Evolutionary conservation across 371 early-diverging fungal genomes (phyloP).

Genomic region (Syncephalastrum racemosum): DNA sequence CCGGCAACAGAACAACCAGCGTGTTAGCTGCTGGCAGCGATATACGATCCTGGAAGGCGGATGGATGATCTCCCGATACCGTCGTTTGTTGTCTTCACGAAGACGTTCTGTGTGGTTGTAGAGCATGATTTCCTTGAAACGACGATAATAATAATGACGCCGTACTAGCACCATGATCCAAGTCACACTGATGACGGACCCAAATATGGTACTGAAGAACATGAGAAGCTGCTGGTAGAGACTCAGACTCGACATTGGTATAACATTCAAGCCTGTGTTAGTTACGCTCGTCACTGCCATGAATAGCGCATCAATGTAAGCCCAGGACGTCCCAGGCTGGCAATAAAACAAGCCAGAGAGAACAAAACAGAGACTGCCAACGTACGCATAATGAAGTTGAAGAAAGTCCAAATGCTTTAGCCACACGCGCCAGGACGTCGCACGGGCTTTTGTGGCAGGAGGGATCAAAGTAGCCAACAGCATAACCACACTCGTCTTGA

Average conservation of each 20-base stretch:
- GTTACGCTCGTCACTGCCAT: constrained; percentile 36
- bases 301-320: constrained; percentile 34
- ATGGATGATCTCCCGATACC: neutral
- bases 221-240: constrained; percentile 32
- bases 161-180: constrained; percentile 38
- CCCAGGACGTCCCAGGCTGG: constrained; percentile 32
- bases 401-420: constrained; percentile 19
- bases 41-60: too few relatives aligned
- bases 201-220: constrained; percentile 27
- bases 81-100: constrained; percentile 22
- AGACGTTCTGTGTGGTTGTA: constrained; percentile 25
- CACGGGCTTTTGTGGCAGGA: too few relatives aligned
- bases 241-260: constrained; percentile 34
- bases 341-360: constrained; percentile 33
- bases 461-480: too few relatives aligned
- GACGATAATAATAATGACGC: constrained; percentile 33
- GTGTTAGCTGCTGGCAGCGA: neutral
- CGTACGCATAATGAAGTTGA: constrained; percentile 35
- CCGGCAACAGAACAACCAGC: neutral
- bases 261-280: constrained; percentile 37
- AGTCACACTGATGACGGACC: constrained; percentile 29
- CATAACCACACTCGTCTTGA: too few relatives aligned
- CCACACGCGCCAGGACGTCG: too few relatives aligned
- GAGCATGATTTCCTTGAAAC: constrained; percentile 34
- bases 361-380: constrained; percentile 21